Evolutionary conservation across 2,329 filamentous ascomycete genomes (phyloP).

Genomic region (Exophiala spinifera): DNA sequence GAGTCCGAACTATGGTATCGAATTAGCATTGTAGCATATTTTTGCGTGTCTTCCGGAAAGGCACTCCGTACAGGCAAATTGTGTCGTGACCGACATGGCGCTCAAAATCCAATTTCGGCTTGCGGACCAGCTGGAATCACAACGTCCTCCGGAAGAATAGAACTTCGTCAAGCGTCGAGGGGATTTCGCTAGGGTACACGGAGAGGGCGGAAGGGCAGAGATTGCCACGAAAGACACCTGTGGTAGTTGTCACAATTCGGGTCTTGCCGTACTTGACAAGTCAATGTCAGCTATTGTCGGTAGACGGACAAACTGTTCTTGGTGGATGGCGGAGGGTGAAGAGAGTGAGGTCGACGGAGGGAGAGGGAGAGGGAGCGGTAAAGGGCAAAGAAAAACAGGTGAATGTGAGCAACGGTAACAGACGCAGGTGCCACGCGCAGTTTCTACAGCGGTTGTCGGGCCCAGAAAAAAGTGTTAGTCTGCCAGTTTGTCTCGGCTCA

Average conservation of each 20-base stretch:
- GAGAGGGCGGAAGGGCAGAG: slow-evolving; percentile 10
- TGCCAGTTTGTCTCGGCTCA: neutral
- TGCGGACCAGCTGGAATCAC: neutral
- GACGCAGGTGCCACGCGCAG: neutral
- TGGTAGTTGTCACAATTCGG: slow-evolving; percentile 33
- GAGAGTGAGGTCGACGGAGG: slow-evolving; percentile 26
- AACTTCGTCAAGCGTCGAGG: neutral
- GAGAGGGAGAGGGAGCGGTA: slow-evolving; percentile 21
- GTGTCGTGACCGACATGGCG: slow-evolving; percentile 81
- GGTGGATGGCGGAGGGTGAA: slow-evolving; percentile 30
- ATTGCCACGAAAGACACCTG: slow-evolving; percentile 8
- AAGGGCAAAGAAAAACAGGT: neutral
- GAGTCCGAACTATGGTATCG: slow-evolving; percentile 67
- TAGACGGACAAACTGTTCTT: slow-evolving; percentile 29
- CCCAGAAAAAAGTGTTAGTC: neutral
- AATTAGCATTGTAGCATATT: slow-evolving; percentile 12
- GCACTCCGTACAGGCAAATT: slow-evolving; percentile 72
- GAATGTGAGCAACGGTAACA: slow-evolving; percentile 1
- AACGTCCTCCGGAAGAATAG: neutral
- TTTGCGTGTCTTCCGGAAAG: neutral
- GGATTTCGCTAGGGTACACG: slow-evolving; percentile 27
- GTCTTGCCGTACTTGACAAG: slow-evolving; percentile 48
- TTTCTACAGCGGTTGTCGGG: neutral
- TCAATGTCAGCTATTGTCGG: slow-evolving; percentile 47
- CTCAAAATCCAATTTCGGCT: neutral